Conservation (phyloP, 1,284 basidiomycete species). For the Microbotryum scabiosae region DNA sequence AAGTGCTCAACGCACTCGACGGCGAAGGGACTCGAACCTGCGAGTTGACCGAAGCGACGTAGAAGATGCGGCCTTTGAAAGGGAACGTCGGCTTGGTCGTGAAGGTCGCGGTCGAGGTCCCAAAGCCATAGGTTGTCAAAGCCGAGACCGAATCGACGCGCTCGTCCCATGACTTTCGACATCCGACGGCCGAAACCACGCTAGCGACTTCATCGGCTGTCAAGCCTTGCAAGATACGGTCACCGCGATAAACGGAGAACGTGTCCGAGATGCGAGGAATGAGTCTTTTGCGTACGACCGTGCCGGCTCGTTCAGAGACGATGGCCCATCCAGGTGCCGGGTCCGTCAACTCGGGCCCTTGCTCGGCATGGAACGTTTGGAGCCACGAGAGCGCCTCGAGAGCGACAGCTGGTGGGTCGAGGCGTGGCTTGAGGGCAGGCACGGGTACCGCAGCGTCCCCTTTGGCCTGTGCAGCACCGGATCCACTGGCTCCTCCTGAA, state of each 20-base stretch:
- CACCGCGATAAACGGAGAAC: constrained; percentile 78
- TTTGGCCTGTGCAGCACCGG: too few species aligned
- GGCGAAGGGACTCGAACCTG: constrained; percentile 47
- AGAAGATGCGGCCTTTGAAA: constrained; percentile 81
- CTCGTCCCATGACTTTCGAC: constrained; percentile 75
- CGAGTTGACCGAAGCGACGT: constrained; percentile 67
- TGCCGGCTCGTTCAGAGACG: constrained; percentile 65
- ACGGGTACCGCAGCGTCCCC: constrained; percentile 28
- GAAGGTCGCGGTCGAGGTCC: constrained; percentile 49
- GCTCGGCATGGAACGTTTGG: constrained; percentile 58
- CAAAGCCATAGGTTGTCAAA: constrained; percentile 74
- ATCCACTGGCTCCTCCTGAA: neutral
- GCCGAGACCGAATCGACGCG: constrained; percentile 60
- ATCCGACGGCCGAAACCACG: constrained; percentile 59
- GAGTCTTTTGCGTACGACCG: constrained; percentile 67
- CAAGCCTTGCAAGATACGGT: constrained; percentile 87
- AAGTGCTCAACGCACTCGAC: constrained; percentile 43
- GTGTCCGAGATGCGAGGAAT: constrained; percentile 68
- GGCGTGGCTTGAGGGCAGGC: constrained; percentile 1
- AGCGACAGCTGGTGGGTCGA: constrained; percentile 59
- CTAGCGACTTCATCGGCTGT: constrained; percentile 83
- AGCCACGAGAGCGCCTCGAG: constrained; percentile 71
- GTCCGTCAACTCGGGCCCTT: constrained; percentile 44
- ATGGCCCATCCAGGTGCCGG: constrained; percentile 66
- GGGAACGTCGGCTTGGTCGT: constrained; percentile 51